These are phyloP conservation scores for Trichoderma sp. DNA, from an alignment of 2,329 filamentous ascomycete species.

Conservation along the genomic window DNA sequence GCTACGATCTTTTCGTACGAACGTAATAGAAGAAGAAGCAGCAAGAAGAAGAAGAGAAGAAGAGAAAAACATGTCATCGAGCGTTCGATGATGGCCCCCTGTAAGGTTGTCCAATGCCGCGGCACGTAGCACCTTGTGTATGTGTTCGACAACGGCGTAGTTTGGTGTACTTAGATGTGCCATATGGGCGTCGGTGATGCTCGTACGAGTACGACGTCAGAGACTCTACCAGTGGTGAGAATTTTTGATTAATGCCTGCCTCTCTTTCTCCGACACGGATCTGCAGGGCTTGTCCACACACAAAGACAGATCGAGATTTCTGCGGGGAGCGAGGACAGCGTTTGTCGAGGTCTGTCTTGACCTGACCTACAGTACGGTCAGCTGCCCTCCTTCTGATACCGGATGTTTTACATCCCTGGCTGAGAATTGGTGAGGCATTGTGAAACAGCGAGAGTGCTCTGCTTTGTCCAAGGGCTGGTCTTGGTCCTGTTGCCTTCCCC, in stretches of 20 bases:
- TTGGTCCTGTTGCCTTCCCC: neutral
- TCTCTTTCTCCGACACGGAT: constrained; percentile 20
- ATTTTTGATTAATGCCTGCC: constrained; percentile 12
- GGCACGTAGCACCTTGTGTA: neutral
- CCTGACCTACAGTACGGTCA: neutral
- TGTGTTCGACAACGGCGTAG: too few species aligned
- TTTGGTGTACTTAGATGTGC: too few species aligned
- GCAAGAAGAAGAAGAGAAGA: neutral
- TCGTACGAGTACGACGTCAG: constrained; percentile 26
- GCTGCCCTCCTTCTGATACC: constrained; percentile 14
- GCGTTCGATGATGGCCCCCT: constrained; percentile 6
- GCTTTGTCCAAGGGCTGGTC: neutral
- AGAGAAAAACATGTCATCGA: constrained; percentile 7
- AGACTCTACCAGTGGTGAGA: neutral
- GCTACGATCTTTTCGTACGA: neutral
- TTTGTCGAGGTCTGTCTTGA: neutral
- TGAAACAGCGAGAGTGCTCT: neutral
- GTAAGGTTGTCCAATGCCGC: constrained; percentile 9
- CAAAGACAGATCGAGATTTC: constrained; percentile 28
- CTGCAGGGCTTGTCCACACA: constrained; percentile 20
- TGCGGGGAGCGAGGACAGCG: constrained; percentile 5
- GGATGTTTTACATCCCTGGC: constrained; percentile 16
- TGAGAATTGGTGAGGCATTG: neutral
- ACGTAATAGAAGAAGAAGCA: neutral
- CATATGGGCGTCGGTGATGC: neutral